phyloP scores from a whole-genome alignment of 2,329 filamentous ascomycete species.

The Chaetomiaceae sp. region DNA sequence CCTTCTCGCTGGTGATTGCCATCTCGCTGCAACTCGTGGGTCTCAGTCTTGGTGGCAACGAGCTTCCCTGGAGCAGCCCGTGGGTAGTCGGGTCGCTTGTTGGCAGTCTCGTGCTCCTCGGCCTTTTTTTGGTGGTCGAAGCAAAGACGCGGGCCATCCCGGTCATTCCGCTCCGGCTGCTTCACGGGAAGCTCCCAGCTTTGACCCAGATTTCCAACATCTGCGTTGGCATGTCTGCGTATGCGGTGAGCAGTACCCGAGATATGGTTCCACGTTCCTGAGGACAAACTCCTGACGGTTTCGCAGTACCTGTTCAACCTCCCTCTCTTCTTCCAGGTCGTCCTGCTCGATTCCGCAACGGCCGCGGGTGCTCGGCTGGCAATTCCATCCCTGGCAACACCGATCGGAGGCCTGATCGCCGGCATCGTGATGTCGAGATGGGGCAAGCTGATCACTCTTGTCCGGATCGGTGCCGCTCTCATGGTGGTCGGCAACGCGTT shows the following conservation, averaged over 20 bases:
- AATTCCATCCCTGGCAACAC: conserved; percentile 56
- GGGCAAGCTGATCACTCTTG: conserved; percentile 46
- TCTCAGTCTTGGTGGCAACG: conserved; percentile 52
- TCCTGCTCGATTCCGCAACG: conserved; percentile 59
- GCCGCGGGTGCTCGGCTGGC: conserved; percentile 60
- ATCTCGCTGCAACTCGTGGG: conserved; percentile 54
- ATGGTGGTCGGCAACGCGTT: conserved; percentile 51
- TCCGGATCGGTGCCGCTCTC: conserved; percentile 46
- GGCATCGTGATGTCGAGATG: conserved; percentile 56
- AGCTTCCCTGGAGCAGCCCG: conserved; percentile 47
- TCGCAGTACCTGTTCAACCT: conserved; percentile 62
- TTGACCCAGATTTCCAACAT: conserved; percentile 55
- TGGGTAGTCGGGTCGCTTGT: conserved; percentile 44
- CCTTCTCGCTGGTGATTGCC: conserved; percentile 52
- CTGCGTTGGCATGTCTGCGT: conserved; percentile 56
- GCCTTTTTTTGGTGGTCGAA: conserved; percentile 45
- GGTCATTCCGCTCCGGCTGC: conserved; percentile 50
- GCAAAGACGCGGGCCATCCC: conserved; percentile 45
- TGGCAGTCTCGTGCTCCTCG: conserved; percentile 39
- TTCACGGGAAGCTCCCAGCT: conserved; percentile 49
- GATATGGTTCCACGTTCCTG: no score
- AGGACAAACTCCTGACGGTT: no score
- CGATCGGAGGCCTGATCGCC: conserved; percentile 50
- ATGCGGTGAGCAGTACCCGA: conserved; percentile 57
- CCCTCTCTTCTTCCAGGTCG: conserved; percentile 65